phyloP scores from a whole-genome alignment of 2,329 filamentous ascomycete species.

The Colletotrichum incanum region DNA sequence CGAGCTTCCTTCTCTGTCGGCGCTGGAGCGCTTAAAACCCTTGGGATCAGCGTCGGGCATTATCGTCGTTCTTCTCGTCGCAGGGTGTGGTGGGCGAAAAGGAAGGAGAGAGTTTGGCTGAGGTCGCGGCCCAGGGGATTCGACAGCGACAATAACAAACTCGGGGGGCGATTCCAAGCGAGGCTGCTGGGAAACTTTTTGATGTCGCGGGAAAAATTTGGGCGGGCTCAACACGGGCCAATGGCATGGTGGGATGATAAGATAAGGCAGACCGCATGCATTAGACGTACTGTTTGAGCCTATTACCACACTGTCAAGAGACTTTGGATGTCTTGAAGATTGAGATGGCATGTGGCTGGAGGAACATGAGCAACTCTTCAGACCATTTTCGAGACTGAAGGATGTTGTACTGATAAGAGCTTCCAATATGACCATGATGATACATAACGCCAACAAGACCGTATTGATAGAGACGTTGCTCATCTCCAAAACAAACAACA shows the following conservation, averaged over 20 bases:
- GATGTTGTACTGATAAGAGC: neutral
- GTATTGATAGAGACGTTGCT: neutral
- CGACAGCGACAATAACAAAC: constrained; percentile 27
- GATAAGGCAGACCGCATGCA: constrained; percentile 28
- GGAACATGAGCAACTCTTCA: too few relatives aligned
- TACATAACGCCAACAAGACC: too few relatives aligned
- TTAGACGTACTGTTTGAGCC: neutral
- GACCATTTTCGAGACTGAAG: neutral
- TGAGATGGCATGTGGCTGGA: neutral
- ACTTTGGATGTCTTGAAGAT: constrained; percentile 6
- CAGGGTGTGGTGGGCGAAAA: neutral
- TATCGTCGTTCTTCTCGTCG: constrained; percentile 28
- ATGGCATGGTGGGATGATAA: constrained; percentile 39
- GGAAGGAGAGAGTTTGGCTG: constrained; percentile 30
- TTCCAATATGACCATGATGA: neutral
- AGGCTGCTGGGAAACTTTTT: constrained; percentile 41
- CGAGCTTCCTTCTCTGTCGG: constrained; percentile 59
- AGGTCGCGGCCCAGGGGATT: constrained; percentile 23
- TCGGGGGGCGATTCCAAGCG: constrained; percentile 14
- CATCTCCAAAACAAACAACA: neutral
- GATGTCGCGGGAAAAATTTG: constrained; percentile 42
- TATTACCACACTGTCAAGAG: neutral
- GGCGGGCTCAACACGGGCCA: constrained; percentile 34
- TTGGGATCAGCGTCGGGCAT: constrained; percentile 58
- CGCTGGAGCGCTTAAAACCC: constrained; percentile 61